Evolutionary conservation across 768 basidiomycete species (phyloP), one percentile per base, ranked within the genome.

Genomic region (Cystofilobasidium bisporidii): DNA sequence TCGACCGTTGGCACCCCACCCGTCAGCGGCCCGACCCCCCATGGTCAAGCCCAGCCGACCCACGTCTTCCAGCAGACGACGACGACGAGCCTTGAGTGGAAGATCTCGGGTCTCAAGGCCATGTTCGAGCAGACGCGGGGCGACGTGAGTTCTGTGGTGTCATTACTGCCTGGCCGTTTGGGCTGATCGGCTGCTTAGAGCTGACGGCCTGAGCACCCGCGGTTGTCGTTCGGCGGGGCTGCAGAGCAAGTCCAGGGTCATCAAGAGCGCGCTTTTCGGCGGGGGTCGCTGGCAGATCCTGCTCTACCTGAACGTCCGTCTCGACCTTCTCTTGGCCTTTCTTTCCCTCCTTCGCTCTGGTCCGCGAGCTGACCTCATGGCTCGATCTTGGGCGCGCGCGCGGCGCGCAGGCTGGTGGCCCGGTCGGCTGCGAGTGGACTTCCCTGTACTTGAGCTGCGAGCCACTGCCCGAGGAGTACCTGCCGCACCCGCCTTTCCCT

Each of bases 81-180:
- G 20, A 28, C 58, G 69, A 73, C 78, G 18, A 75, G 73, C 24
- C 74, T 80, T 41, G 89, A 91, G 77, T 92, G 90, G 90, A 85
- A 83, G 0, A 78, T 91, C 32, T 80, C 81, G 38, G 85, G 84
- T 3, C 80, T 91, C 66, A 87, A 84, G 75, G 79, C 79, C 56
- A 76, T 91, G 33, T 91, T 91, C 69, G 90, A 92, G 43, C 80
- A 82, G 26, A 88, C 86, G 78, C 83, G 75, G 41, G 79, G 72
- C 20, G 78, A 78, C 1, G 48, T 50, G 48, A 15, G 48, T 50
- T n/a, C 20, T n/a, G 5, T 50, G 8, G 45, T 47, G 18, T 24
- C 17, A n/a, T n/a, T n/a, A n/a, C n/a, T n/a, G n/a, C n/a, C n/a
- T n/a, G n/a, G n/a, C n/a, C n/a, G n/a, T n/a, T n/a, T n/a, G n/a